phyloP scores from a whole-genome alignment of 148 eudicot genomes.

The Vaccinium vitisidaea region DNA sequence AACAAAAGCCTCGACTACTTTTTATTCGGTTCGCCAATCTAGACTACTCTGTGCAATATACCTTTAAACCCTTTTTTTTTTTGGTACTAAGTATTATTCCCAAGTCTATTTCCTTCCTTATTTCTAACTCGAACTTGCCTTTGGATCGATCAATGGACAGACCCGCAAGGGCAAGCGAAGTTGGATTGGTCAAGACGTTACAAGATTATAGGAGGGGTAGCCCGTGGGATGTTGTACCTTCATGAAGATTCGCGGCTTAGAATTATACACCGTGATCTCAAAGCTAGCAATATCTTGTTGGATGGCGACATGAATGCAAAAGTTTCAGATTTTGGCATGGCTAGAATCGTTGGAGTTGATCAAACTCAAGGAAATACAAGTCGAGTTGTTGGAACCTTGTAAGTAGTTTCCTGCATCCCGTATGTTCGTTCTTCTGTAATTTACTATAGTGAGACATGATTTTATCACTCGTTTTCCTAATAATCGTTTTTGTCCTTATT shows the following conservation, averaged over 20 bases:
- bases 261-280: conserved; percentile 13
- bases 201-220: conserved; percentile 30
- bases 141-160: conserved; percentile 13
- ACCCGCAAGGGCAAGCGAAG: conserved; percentile 7
- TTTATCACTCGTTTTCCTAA: neutral
- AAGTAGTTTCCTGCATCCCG: conserved; percentile 9
- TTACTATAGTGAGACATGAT: neutral
- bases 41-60: neutral
- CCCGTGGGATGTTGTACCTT: conserved; percentile 35
- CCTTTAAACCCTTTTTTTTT: too few species aligned
- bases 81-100: neutral
- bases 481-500: neutral
- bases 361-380: conserved; percentile 15
- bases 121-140: neutral
- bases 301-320: conserved; percentile 34
- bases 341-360: conserved; percentile 4
- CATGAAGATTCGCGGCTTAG: conserved; percentile 25
- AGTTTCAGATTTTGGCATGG: conserved; percentile 13
- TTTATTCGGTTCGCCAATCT: conserved; percentile 24
- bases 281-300: conserved; percentile 6
- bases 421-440: neutral
- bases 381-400: conserved; percentile 46
- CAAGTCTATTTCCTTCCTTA: neutral
- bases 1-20: conserved; percentile 41
- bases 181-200: conserved; percentile 38